Evolutionary conservation across 148 eudicot genomes (phyloP).

Genomic region (Simmondsia chinensis): DNA sequence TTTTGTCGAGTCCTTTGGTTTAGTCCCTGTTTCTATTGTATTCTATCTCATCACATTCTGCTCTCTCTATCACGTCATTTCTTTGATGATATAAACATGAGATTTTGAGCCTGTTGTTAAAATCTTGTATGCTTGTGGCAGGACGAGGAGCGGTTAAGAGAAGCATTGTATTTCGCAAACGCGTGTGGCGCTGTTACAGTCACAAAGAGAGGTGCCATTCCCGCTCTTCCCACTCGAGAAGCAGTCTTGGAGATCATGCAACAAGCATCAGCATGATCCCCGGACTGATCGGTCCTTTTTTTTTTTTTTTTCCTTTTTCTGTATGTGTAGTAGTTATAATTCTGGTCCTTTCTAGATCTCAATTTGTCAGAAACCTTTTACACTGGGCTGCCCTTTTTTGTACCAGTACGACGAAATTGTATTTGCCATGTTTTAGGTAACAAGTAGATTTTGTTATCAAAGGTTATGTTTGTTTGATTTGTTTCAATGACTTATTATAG

Average conservation of each 20-base stretch:
- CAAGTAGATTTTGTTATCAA: too few species aligned
- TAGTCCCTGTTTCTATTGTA: too few species aligned
- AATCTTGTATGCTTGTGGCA: slow-evolving; percentile 11
- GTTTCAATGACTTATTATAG: too few species aligned
- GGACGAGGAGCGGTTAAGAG: slow-evolving; percentile 57
- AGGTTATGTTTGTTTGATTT: too few species aligned
- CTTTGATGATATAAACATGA: background rate
- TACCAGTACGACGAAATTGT: too few species aligned
- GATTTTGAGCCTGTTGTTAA: background rate
- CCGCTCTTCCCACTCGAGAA: slow-evolving; percentile 56
- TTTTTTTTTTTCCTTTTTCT: background rate
- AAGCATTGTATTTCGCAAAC: slow-evolving; percentile 70
- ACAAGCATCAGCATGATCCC: slow-evolving; percentile 17
- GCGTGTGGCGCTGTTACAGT: slow-evolving; percentile 85
- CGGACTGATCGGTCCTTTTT: background rate
- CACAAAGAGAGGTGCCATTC: slow-evolving; percentile 72
- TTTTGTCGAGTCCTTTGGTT: too few species aligned
- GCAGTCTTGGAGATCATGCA: slow-evolving; percentile 42
- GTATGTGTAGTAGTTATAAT: slow-evolving; percentile 7
- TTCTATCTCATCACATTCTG: too few species aligned
- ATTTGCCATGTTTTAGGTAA: too few species aligned
- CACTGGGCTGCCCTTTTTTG: too few species aligned
- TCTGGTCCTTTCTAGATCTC: background rate
- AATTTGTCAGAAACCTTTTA: too few species aligned
- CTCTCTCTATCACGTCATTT: background rate